A percentile compares a stretch with the other conserved stretches of the same genome.
These are phyloP conservation scores for Pythium aristosporum DNA, from an alignment of 352 stramenopile species.

Conservation along the genomic window DNA sequence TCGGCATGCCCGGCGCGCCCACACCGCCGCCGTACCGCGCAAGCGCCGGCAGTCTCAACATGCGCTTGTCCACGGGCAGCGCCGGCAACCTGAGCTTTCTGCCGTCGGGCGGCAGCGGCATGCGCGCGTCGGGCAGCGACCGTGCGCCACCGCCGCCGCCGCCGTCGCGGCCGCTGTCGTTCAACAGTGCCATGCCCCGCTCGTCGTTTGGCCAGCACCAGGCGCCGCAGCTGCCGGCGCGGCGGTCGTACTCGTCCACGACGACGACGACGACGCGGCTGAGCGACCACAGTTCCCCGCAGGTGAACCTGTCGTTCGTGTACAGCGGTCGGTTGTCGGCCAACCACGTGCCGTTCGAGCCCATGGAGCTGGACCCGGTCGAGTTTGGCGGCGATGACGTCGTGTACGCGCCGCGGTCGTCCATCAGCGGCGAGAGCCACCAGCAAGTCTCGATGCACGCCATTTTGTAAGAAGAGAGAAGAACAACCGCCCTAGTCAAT, in stretches of 20 bases:
- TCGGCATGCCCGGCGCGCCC: background rate
- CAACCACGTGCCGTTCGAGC: constrained; percentile 10
- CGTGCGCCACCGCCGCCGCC: constrained; percentile 12
- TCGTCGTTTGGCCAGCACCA: constrained; percentile 17
- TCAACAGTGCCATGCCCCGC: constrained; percentile 15
- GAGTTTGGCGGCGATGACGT: constrained; percentile 24
- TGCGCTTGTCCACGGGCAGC: background rate
- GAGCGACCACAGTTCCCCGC: constrained; percentile 6
- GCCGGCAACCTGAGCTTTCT: no score
- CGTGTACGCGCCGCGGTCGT: constrained; percentile 27
- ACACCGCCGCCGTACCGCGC: constrained; percentile 10
- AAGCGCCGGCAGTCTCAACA: background rate
- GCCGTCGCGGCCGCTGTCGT: constrained; percentile 18
- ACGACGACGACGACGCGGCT: constrained; percentile 18
- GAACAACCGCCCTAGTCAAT: background rate
- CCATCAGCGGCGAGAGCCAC: constrained; percentile 18
- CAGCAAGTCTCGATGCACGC: constrained; percentile 31
- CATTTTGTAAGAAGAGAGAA: constrained; percentile 26
- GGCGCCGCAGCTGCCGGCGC: constrained; percentile 16
- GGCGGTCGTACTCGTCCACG: constrained; percentile 25
- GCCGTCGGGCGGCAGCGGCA: no score
- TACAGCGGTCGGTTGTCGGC: constrained; percentile 24
- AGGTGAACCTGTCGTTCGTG: constrained; percentile 10
- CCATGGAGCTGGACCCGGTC: constrained; percentile 27
- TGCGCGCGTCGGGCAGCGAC: background rate